phyloP scores from a whole-genome alignment of 768 basidiomycete genomes.

The Omphalotus guepiniiformis region DNA sequence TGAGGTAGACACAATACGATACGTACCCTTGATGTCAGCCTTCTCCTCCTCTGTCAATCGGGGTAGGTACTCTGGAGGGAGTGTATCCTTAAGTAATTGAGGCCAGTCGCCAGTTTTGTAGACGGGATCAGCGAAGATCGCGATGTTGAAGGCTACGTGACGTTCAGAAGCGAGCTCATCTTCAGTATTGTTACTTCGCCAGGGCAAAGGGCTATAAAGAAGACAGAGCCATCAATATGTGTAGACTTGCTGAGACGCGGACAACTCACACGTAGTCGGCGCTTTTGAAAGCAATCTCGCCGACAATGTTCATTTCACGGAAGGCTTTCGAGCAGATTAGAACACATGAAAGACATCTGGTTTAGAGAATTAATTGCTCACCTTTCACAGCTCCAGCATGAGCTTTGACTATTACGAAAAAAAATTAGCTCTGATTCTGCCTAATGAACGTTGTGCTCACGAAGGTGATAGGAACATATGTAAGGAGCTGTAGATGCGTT shows the following conservation, averaged over 20 bases:
- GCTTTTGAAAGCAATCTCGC: conserved; percentile 53
- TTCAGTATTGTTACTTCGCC: conserved; percentile 40
- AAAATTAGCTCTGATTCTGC: neutral
- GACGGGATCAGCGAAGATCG: conserved; percentile 44
- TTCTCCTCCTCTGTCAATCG: conserved; percentile 44
- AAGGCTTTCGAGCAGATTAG: conserved; percentile 27
- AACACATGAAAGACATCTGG: neutral
- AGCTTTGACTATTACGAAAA: conserved; percentile 33
- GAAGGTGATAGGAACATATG: conserved; percentile 38
- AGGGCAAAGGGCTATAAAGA: conserved; percentile 36
- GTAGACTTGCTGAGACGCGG: neutral
- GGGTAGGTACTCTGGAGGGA: conserved; percentile 42
- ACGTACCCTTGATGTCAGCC: conserved; percentile 35
- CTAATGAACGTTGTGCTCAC: conserved; percentile 17
- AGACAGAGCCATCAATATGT: neutral
- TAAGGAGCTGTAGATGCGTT: conserved; percentile 39
- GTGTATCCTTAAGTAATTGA: conserved; percentile 41
- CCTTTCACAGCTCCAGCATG: conserved; percentile 50
- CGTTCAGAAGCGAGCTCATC: conserved; percentile 43
- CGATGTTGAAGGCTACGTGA: conserved; percentile 47
- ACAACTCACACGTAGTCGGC: conserved; percentile 43
- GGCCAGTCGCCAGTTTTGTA: conserved; percentile 54
- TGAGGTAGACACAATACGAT: neutral
- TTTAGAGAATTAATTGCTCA: conserved; percentile 9
- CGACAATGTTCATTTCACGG: conserved; percentile 41